Base-by-base conservation (phyloP, 1,139 yeast genomes). In the Taphrina wiesneri region DNA sequence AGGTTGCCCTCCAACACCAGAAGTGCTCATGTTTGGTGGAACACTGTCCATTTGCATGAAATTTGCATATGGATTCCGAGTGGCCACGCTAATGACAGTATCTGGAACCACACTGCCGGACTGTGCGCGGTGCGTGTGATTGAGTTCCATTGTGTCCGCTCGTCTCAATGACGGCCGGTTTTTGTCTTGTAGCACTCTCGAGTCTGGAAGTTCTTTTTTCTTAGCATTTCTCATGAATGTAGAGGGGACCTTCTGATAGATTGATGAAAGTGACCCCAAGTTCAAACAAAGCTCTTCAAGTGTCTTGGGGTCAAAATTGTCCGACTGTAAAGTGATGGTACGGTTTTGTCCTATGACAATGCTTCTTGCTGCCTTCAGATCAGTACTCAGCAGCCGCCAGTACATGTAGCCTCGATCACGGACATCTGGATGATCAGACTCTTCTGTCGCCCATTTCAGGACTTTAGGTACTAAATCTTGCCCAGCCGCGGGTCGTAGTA, bases 401-500 rank as follows among this genome's bases (percentile, higher is more conserved):
- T 92, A 92, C 77, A 90, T 85, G 73, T 80, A 88, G 0, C 95
- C 97, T 56, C 97, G 78, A 71, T 90, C 96, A 70, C 97, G 81
- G 17, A 91, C 77, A 76, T 92, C 98, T 0, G 97, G 97, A 71
- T 85, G 80, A 70, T 86, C 86, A 0, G 82, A 80, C 23, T 86
- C 88, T 71, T 90, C 96, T 0, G 96, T 88, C 3, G 92, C 89
- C 77, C 82, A 78, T 73, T 85, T 86, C 67, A 91, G 77, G 0
- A 88, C 80, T 47, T 80, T 79, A 43, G 90, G 78, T 1, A 90
- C 84, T 23, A 86, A 73, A 1, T 77, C 73, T 72, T 88, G 90
- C 6, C 86, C 86, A 30, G 70, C 47, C 74, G 77, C 77, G 0
- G 92, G 90, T 36, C 78, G 74, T 54, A 82, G 78, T 30, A 90